phyloP scores from a whole-genome alignment of 805 yeast genomes.

The Candida incommunis region DNA sequence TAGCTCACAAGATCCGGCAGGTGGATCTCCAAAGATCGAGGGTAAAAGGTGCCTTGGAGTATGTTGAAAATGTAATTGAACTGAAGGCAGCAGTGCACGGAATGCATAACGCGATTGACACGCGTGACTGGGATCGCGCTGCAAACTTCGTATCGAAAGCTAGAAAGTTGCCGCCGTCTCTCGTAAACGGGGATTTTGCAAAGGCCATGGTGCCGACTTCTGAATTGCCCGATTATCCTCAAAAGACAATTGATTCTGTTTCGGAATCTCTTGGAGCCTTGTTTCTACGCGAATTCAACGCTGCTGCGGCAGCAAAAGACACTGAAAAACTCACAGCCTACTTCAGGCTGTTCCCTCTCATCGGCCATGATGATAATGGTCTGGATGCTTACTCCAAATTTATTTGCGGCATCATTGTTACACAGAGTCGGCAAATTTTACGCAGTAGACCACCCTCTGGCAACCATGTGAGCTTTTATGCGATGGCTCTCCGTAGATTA shows the following conservation, averaged over 20 bases:
- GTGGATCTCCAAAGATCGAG: slow-evolving; percentile 58
- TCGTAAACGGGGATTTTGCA: slow-evolving; percentile 56
- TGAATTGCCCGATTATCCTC: slow-evolving; percentile 73
- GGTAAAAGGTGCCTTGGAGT: slow-evolving; percentile 45
- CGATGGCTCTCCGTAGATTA: slow-evolving; percentile 28
- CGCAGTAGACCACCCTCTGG: slow-evolving; percentile 6
- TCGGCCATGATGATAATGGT: slow-evolving; percentile 60
- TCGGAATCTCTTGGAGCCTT: slow-evolving; percentile 38
- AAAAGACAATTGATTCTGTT: slow-evolving; percentile 41
- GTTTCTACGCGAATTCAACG: slow-evolving; percentile 49
- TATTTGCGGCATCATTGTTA: slow-evolving; percentile 71
- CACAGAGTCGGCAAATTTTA: slow-evolving; percentile 58
- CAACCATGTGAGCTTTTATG: slow-evolving; percentile 20
- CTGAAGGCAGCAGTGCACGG: slow-evolving; percentile 52
- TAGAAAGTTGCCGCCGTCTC: slow-evolving; percentile 35
- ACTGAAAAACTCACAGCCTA: slow-evolving; percentile 60
- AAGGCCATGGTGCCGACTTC: slow-evolving; percentile 72
- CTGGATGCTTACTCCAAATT: slow-evolving; percentile 71
- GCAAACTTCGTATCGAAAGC: slow-evolving; percentile 51
- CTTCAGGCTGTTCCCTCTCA: slow-evolving; percentile 78
- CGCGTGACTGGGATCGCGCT: slow-evolving; percentile 61
- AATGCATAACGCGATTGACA: slow-evolving; percentile 54
- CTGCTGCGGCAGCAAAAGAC: slow-evolving; percentile 52
- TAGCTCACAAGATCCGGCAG: slow-evolving; percentile 55
- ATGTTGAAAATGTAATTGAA: slow-evolving; percentile 51